Evolutionary conservation across 2,329 filamentous ascomycete genomes (phyloP), one percentile per base, ranked within the genome.

Genomic region (Leptographium galeiforme): DNA sequence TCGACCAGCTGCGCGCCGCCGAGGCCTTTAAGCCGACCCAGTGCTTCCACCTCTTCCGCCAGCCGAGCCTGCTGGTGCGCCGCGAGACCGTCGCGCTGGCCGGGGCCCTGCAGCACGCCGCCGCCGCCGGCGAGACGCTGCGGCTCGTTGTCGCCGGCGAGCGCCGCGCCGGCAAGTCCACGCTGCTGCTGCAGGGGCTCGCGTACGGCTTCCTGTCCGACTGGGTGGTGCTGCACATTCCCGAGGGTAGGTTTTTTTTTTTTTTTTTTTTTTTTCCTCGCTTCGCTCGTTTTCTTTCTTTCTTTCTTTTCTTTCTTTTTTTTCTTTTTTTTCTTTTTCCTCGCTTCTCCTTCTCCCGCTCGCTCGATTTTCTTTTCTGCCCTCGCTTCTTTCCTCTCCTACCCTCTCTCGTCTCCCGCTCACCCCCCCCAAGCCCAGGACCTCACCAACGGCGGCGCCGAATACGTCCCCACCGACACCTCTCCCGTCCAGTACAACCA

Each of bases 21-120:
- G 87, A 95, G 64, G 89, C 88, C 4, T 98, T 98, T 75, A 95
- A 95, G 77, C 75, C 82, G 25, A 87, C 82, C 30, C 93, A 97
- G 75, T 82, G 79, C 58, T 98, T 93, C 90, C 79, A 77, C 55
- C 72, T 95, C 62, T 98, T 97, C 70, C 75, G 87, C 61, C 78
- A 82, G 59, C 93, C 93, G 32, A 86, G 87, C 53, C 79, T 85
- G 52, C 71, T 98, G 64, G 72, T 95, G 57, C 79, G 90, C 61
- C 74, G 78, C 55, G 88, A 96, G 72, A 86, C 85, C n/a, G 72
- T 87, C 43, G 77, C 86, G 56, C 62, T 96, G 62, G 77, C 79
- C n/a, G 73, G 72, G 61, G 72, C 76, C 59, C 75, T 95, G 61
- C 73, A 80, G 53, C 67, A 72, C 10, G 75, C 81, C 8, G 72